These are phyloP conservation scores for Lepraria neglecta DNA, from an alignment of 495 filamentous ascomycete genomes.

Conservation along the genomic window DNA sequence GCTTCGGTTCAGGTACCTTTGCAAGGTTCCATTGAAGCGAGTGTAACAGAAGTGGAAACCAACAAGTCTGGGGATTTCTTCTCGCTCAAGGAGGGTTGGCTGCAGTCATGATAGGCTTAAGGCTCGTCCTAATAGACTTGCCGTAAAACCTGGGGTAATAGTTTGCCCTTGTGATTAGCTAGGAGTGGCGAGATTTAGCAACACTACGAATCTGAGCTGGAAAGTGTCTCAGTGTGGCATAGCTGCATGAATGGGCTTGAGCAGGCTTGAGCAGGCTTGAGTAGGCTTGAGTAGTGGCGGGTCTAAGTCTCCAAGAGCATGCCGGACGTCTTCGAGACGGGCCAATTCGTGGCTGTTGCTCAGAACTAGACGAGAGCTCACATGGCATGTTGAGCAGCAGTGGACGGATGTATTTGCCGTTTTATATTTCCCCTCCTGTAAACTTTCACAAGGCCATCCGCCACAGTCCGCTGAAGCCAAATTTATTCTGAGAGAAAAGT, in stretches of 20 bases:
- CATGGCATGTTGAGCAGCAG: background rate
- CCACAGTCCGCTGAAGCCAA: constrained; percentile 6
- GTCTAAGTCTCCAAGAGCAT: background rate
- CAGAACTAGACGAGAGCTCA: background rate
- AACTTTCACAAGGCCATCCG: background rate
- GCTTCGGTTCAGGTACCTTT: constrained; percentile 1
- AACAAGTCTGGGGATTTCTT: background rate
- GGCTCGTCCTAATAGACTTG: background rate
- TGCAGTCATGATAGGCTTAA: background rate
- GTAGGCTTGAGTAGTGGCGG: constrained; percentile 4
- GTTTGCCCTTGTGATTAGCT: background rate
- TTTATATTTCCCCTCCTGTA: background rate
- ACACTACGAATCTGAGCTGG: constrained; percentile 9
- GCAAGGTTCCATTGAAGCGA: background rate
- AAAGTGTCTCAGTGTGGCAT: constrained; percentile 8
- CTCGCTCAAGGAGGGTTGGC: background rate
- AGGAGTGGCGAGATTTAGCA: constrained; percentile 8
- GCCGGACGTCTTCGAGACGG: background rate
- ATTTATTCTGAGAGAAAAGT: background rate
- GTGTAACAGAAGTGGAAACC: background rate
- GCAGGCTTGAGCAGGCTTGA: background rate
- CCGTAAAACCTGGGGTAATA: constrained; percentile 16
- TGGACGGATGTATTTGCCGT: background rate
- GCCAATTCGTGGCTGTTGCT: constrained; percentile 1
- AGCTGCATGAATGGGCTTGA: background rate